phyloP scores from a whole-genome alignment of 352 stramenopile species.

The Globisporangium recalcitrans region DNA sequence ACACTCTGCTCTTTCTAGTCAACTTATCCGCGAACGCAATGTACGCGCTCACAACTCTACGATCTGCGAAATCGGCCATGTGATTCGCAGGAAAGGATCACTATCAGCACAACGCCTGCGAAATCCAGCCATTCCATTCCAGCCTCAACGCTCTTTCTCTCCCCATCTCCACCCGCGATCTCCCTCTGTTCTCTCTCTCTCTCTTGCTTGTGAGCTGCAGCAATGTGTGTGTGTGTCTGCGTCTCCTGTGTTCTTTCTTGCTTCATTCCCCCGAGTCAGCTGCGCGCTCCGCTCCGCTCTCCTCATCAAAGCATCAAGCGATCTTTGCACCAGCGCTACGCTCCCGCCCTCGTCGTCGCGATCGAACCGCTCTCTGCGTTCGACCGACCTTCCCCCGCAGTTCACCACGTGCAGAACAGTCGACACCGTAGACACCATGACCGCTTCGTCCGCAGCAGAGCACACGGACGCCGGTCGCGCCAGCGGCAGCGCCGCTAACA shows the following conservation, averaged over 20 bases:
- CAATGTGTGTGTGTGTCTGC: background rate
- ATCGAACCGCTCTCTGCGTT: constrained; percentile 2
- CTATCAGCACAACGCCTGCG: constrained; percentile 1
- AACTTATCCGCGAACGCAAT: background rate
- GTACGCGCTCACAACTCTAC: background rate
- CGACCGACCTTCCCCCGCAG: constrained; percentile 3
- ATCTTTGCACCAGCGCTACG: constrained; percentile 1
- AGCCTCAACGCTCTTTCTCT: background rate
- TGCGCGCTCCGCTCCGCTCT: background rate
- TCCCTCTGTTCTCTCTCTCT: background rate
- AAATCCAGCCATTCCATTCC: constrained; percentile 11
- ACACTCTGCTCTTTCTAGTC: too few species aligned
- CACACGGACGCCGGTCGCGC: background rate
- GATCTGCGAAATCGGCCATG: background rate
- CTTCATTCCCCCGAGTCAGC: constrained; percentile 6
- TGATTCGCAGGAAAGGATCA: constrained; percentile 2
- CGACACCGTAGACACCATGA: constrained; percentile 14
- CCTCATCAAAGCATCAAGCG: background rate
- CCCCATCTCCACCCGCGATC: background rate
- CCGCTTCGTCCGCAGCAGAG: constrained; percentile 5
- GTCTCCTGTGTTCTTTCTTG: background rate
- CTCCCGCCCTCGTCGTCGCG: background rate
- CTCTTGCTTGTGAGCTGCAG: too few species aligned
- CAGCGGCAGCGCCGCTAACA: constrained; percentile 1
- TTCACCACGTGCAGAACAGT: constrained; percentile 17